These are phyloP conservation scores for Peniophora sp. DNA, from an alignment of 1,284 basidiomycete species.

Conservation along the genomic window DNA sequence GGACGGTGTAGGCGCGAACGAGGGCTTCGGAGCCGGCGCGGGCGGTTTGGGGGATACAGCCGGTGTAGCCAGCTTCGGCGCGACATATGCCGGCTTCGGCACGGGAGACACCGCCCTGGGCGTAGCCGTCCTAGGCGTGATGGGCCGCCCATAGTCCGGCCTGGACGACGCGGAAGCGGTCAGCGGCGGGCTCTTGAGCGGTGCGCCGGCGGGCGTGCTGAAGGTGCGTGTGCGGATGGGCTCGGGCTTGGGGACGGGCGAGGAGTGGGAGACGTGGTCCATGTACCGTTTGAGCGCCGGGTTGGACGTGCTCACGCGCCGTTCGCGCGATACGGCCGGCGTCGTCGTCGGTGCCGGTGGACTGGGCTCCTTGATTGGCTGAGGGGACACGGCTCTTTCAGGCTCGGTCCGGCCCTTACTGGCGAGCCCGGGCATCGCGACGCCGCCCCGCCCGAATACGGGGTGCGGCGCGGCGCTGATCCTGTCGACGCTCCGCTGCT, in stretches of 20 bases:
- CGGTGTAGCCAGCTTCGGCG: constrained; percentile 1
- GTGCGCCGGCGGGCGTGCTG: constrained; percentile 21
- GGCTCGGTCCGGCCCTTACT: constrained; percentile 16
- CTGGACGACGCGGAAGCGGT: constrained; percentile 13
- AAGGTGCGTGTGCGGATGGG: constrained; percentile 26
- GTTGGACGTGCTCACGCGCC: constrained; percentile 26
- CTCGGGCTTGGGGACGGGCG: neutral
- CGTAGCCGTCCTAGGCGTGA: neutral
- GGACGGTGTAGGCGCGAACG: constrained; percentile 13
- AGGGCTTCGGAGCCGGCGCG: constrained; percentile 15
- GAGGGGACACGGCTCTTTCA: constrained; percentile 11
- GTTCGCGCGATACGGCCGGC: constrained; percentile 17
- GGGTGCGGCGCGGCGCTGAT: constrained; percentile 52
- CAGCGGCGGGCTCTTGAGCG: constrained; percentile 5
- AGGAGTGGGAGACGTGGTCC: constrained; percentile 23
- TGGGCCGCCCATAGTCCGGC: constrained; percentile 1
- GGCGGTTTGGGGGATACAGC: constrained; percentile 5
- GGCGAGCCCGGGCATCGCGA: constrained; percentile 65
- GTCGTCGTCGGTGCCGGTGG: neutral
- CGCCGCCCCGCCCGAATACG: constrained; percentile 61
- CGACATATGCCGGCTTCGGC: constrained; percentile 2
- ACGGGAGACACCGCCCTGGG: neutral
- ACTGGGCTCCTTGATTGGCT: neutral
- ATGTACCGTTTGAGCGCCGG: constrained; percentile 25
- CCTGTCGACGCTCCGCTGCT: constrained; percentile 36